Conservation (phyloP, 148 eudicot genomes). For the Limonium bicolor region DNA sequence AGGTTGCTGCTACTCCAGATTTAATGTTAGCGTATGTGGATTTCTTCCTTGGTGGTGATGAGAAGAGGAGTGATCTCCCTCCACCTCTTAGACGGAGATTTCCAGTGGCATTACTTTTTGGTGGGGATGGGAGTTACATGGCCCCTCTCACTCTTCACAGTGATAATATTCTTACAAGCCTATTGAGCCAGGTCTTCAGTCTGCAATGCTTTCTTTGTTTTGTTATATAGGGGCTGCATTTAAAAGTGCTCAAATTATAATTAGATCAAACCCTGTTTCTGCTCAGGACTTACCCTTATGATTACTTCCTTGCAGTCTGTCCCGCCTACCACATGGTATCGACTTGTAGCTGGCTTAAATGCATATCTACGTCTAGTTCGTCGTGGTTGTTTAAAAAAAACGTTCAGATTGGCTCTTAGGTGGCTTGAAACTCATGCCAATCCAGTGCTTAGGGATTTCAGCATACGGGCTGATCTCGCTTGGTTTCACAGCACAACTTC, state of each 20-base stretch:
- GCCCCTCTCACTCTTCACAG: conserved; percentile 81
- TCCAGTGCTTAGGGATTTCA: conserved; percentile 57
- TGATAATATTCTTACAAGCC: conserved; percentile 79
- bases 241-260: too few species aligned
- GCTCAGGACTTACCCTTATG: conserved; percentile 4
- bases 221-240: too few species aligned
- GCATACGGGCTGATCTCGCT: conserved; percentile 64
- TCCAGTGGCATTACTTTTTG: conserved; percentile 75
- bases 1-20: conserved; percentile 98
- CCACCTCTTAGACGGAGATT: conserved; percentile 79
- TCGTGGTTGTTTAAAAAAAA: conserved; percentile 63
- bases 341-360: conserved; percentile 91
- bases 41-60: conserved; percentile 96
- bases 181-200: conserved; percentile 85
- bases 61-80: conserved; percentile 90
- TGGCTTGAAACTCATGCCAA: conserved; percentile 92
- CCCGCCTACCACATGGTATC: conserved; percentile 94
- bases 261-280: too few species aligned
- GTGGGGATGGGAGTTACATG: conserved; percentile 98
- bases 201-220: neutral
- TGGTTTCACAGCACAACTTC: conserved; percentile 73
- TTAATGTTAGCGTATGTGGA: conserved; percentile 91
- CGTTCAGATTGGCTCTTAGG: conserved; percentile 46
- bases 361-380: conserved; percentile 86
- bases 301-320: conserved; percentile 43